phyloP scores from a whole-genome alignment of 2,329 filamentous ascomycete species.

The Colletotrichum siamense region DNA sequence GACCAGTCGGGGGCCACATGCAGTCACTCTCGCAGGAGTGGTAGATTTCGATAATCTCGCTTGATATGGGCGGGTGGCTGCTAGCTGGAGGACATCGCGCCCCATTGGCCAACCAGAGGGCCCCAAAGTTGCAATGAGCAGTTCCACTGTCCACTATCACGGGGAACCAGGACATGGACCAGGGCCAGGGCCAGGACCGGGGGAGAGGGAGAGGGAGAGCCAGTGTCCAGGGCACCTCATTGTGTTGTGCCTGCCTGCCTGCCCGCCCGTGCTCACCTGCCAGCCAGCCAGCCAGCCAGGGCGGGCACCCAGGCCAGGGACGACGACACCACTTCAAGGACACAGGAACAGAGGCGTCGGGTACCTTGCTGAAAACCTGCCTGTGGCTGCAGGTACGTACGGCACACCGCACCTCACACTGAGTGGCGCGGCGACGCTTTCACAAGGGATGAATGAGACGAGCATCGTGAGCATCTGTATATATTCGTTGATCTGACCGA shows the following conservation, averaged over 20 bases:
- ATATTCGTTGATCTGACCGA: neutral
- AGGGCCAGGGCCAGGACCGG: neutral
- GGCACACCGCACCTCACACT: neutral
- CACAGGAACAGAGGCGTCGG: neutral
- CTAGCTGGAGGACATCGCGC: conserved; percentile 1
- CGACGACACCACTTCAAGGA: neutral
- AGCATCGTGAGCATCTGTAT: neutral
- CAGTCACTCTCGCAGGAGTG: conserved; percentile 14
- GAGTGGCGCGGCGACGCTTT: neutral
- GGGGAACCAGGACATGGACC: neutral
- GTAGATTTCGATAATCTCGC: conserved; percentile 29
- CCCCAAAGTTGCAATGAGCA: conserved; percentile 1
- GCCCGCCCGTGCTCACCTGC: neutral
- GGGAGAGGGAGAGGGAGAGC: neutral
- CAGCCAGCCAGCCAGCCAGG: neutral
- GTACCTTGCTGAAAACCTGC: neutral
- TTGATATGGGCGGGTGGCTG: conserved; percentile 25
- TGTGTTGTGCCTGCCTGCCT: neutral
- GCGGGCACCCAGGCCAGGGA: neutral
- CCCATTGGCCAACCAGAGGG: conserved; percentile 13
- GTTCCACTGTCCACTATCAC: conserved; percentile 20
- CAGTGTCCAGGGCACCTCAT: neutral
- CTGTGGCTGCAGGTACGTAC: neutral
- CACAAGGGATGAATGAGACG: neutral
- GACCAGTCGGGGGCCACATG: neutral